Evolutionary conservation across 495 filamentous ascomycete genomes (phyloP), one percentile per base, ranked within the genome.

Genomic region (Aspergillus carlsbadensis): DNA sequence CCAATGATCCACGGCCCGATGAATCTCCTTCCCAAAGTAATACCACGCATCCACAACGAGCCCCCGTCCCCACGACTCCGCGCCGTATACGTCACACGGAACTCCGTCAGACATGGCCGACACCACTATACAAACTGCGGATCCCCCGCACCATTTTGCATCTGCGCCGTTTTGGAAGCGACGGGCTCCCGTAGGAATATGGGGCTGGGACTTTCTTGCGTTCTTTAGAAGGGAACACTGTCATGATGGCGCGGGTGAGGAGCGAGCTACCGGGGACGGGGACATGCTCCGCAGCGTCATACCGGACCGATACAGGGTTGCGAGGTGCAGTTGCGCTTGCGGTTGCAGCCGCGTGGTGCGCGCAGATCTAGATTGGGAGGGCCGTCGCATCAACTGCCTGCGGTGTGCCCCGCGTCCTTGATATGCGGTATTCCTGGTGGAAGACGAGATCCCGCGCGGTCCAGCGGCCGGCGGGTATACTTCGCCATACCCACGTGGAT

Each of bases 71-170:
- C n/a, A n/a, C n/a, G n/a, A 8, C 26, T 29, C 26, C 8, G 3
- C 8, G 26, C 4, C 3, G 20, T 43, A 7, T 50, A 37, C 20
- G 22, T 33, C 4, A 50, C 56, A 0, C 33, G 41, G 43, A 58
- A 52, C 18, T 58, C 53, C 0, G 56, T 58, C 5, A 48, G 48
- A 17, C 56, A 58, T 15, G 41, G 42, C 17, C 48, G 48, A 52
- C 56, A 53, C 6, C 49, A 31, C 41, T 33, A 58, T 5, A 41
- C 10, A 20, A 47, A 53, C n/a, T 17, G 33, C 2, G 1, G 11
- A 8, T 48, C 40, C 0, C 17, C 17, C 17, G 47, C 40, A 3
- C 29, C 42, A 0, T 14, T 41, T 14, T 8, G 21, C 47, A 58
- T 52, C 31, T 58, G 47, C 18, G 21, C 29, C 20, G 45, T 10